phyloP scores from a whole-genome alignment of 176 grass and related monocot species.

The Aegilops bicornis region DNA sequence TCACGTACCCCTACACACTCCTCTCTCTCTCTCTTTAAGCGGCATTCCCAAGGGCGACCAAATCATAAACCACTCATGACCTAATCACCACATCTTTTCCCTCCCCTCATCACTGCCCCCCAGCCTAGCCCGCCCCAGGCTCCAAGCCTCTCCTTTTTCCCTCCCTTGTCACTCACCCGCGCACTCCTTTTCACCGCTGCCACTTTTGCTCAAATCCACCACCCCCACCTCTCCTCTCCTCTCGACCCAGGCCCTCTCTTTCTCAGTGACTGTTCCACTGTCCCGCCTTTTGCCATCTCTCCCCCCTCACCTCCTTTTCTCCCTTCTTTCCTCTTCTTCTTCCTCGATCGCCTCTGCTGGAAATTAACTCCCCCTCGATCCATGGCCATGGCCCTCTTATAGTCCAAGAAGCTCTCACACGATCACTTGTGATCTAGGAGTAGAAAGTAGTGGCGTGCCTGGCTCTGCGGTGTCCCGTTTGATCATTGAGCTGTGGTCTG shows the following conservation, averaged over 20 bases:
- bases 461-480: neutral
- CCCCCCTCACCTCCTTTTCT: neutral
- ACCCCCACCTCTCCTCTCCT: neutral
- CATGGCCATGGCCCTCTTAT: conserved; percentile 13
- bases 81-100: conserved; percentile 74
- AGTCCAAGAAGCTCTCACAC: neutral
- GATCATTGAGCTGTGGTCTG: conserved; percentile 8
- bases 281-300: conserved; percentile 31
- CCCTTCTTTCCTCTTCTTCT: conserved; percentile 43
- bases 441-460: neutral
- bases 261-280: conserved; percentile 50
- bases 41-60: conserved; percentile 57
- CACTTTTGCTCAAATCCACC: conserved; percentile 48
- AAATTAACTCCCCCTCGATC: conserved; percentile 8
- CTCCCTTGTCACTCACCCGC: neutral
- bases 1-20: conserved; percentile 6
- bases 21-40: conserved; percentile 28
- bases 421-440: conserved; percentile 15
- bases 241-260: conserved; percentile 36
- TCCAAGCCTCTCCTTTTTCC: conserved; percentile 42
- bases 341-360: conserved; percentile 32
- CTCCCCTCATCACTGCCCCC: conserved; percentile 50
- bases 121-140: conserved; percentile 13
- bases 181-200: conserved; percentile 50
- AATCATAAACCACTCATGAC: conserved; percentile 98